A percentile compares a stretch with the other conserved stretches of the same genome.
phyloP scores from a whole-genome alignment of 768 basidiomycete genomes.

The Leccinum imitatum region DNA sequence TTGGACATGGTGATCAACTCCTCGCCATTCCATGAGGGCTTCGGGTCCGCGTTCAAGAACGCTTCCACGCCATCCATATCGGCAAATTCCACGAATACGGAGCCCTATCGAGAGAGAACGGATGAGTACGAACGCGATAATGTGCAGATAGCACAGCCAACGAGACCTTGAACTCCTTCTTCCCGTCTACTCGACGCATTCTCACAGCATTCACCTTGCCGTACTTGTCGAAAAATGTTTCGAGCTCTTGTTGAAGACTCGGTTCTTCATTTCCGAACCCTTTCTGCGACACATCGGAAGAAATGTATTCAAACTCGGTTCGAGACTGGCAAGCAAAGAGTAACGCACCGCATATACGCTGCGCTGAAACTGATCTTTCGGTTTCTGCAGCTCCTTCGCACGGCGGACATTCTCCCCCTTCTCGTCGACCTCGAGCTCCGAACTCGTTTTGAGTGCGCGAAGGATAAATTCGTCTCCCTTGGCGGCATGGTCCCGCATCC shows the following conservation, averaged over 20 bases:
- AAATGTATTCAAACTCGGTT: neutral
- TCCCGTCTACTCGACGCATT: conserved; percentile 77
- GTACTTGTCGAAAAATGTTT: conserved; percentile 77
- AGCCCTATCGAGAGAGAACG: conserved; percentile 54
- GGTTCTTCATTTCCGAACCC: conserved; percentile 72
- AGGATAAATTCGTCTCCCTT: conserved; percentile 69
- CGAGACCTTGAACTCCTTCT: conserved; percentile 87
- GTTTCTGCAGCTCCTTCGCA: conserved; percentile 70
- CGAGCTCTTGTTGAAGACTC: conserved; percentile 68
- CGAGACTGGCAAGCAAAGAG: conserved; percentile 15
- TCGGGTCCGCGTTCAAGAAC: conserved; percentile 80
- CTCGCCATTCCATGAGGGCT: conserved; percentile 74
- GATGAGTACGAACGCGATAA: neutral
- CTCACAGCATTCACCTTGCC: conserved; percentile 80
- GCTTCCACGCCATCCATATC: conserved; percentile 64
- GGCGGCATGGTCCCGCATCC: conserved; percentile 74
- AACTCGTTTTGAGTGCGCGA: conserved; percentile 55
- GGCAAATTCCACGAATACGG: conserved; percentile 90
- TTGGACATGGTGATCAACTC: conserved; percentile 88
- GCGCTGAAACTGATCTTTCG: conserved; percentile 75
- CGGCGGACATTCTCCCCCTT: conserved; percentile 73
- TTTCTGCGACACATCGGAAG: conserved; percentile 56
- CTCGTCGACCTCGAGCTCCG: conserved; percentile 71
- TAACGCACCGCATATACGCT: conserved; percentile 84
- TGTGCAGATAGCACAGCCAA: neutral